These are phyloP conservation scores for Zymoseptoria crescenta DNA, from an alignment of 2,329 filamentous ascomycete genomes.

Conservation along the genomic window DNA sequence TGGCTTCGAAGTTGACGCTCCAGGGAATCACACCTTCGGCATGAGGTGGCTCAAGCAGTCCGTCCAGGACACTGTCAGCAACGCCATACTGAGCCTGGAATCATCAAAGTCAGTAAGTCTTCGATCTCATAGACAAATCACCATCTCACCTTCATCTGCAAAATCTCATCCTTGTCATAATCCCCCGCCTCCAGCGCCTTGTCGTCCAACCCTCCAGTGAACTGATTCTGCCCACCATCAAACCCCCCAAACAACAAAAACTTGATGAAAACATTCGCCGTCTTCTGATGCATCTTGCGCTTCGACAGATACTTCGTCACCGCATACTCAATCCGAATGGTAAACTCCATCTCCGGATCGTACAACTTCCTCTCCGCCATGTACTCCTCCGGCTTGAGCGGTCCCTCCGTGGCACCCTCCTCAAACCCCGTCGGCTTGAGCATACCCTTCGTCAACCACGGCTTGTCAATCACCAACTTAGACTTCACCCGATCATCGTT, in stretches of 20 bases:
- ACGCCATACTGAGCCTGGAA: conserved; percentile 44
- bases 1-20: conserved; percentile 70
- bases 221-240: conserved; percentile 53
- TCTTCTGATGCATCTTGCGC: conserved; percentile 61
- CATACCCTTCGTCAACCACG: conserved; percentile 37
- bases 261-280: conserved; percentile 61
- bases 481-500: conserved; percentile 13
- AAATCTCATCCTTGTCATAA: conserved; percentile 52
- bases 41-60: conserved; percentile 40
- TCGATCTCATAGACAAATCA: conserved; percentile 49
- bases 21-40: conserved; percentile 45
- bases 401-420: conserved; percentile 73
- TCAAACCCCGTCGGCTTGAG: conserved; percentile 41
- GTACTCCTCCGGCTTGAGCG: conserved; percentile 63
- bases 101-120: conserved; percentile 49
- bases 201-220: conserved; percentile 42
- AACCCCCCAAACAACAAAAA: conserved; percentile 81
- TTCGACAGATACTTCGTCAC: conserved; percentile 73
- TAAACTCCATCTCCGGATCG: conserved; percentile 38
- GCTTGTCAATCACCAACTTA: conserved; percentile 24
- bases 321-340: conserved; percentile 72
- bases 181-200: conserved; percentile 17
- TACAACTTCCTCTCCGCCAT: conserved; percentile 64
- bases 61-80: conserved; percentile 36
- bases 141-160: conserved; percentile 46